Percentiles rank a stretch among this genome's conserved stretches.
Evolutionary conservation across 768 basidiomycete genomes (phyloP).

Genomic region (Grammothele lineata): DNA sequence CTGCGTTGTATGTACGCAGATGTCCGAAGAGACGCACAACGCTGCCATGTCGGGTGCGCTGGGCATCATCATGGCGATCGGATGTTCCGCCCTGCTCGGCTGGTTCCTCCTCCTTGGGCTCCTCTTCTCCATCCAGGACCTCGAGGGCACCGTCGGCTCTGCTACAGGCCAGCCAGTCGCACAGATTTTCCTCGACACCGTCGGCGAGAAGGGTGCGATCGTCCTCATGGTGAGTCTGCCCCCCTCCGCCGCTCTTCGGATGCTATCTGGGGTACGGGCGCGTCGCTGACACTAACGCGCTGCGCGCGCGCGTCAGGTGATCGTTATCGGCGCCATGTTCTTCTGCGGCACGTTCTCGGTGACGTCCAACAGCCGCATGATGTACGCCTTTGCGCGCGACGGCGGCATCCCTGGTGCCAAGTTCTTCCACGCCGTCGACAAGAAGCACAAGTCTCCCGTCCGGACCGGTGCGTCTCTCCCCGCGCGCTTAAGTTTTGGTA

Average conservation of each 20-base stretch:
- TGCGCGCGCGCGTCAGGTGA: constrained; percentile 40
- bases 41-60: constrained; percentile 57
- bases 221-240: constrained; percentile 53
- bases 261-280: not conserved
- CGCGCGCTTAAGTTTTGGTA: not conserved
- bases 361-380: constrained; percentile 78
- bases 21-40: constrained; percentile 76
- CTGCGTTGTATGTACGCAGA: constrained; percentile 30
- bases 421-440: constrained; percentile 63
- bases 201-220: constrained; percentile 70
- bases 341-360: constrained; percentile 77
- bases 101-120: constrained; percentile 72
- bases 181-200: constrained; percentile 75
- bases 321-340: constrained; percentile 70
- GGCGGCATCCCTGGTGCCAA: constrained; percentile 65
- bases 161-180: constrained; percentile 66
- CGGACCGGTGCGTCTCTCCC: constrained; percentile 49
- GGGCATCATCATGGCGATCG: constrained; percentile 68
- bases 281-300: not conserved
- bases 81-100: constrained; percentile 66
- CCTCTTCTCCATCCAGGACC: constrained; percentile 74
- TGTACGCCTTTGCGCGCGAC: constrained; percentile 78
- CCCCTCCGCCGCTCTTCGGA: not conserved
- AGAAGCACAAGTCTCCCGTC: constrained; percentile 56
- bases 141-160: constrained; percentile 48